Conservation (phyloP, 2,329 filamentous ascomycete species). For the Sporothrix humicola region DNA sequence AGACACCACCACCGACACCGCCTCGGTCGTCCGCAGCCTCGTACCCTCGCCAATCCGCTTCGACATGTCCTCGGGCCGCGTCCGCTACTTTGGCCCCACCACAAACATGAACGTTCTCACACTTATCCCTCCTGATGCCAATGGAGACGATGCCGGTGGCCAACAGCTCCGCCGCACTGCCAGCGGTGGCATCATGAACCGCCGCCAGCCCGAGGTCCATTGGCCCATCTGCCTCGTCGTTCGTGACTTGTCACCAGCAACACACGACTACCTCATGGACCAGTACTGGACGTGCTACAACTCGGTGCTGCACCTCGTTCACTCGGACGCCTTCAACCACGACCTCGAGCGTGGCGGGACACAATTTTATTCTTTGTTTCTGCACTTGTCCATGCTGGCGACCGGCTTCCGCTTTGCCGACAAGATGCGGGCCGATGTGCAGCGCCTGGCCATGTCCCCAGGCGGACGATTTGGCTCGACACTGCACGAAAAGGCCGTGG, state of each 20-base stretch:
- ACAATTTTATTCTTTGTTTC: constrained; percentile 35
- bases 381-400: constrained; percentile 36
- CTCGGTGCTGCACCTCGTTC: constrained; percentile 34
- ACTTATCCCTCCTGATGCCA: background rate
- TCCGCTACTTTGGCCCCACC: constrained; percentile 28
- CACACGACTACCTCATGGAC: constrained; percentile 37
- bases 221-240: constrained; percentile 29
- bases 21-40: constrained; percentile 22
- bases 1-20: constrained; percentile 2
- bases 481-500: constrained; percentile 35
- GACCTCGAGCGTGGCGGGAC: constrained; percentile 34
- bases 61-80: constrained; percentile 29
- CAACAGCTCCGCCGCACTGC: background rate
- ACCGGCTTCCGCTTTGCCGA: constrained; percentile 37
- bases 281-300: constrained; percentile 36
- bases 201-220: background rate
- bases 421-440: constrained; percentile 32
- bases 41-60: constrained; percentile 27
- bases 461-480: constrained; percentile 25
- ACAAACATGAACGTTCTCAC: constrained; percentile 21
- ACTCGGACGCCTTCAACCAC: constrained; percentile 32
- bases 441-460: constrained; percentile 24
- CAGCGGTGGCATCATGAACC: background rate
- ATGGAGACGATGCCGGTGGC: background rate
- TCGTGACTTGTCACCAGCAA: constrained; percentile 28